Percentiles rank a stretch among this genome's conserved stretches.
These are phyloP conservation scores for Salix udensis DNA, from an alignment of 345 rosid genomes.

Conservation along the genomic window DNA sequence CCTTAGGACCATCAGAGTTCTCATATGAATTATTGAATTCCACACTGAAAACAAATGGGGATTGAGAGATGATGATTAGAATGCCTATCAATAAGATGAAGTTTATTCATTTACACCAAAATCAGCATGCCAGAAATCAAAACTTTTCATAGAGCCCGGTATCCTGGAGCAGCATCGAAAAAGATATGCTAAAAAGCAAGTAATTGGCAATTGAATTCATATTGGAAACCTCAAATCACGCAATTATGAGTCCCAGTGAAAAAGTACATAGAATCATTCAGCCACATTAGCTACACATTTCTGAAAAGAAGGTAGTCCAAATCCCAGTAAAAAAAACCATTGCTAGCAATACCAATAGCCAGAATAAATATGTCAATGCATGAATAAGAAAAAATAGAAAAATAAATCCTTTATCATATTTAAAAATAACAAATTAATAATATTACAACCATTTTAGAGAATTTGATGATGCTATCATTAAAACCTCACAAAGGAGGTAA, in stretches of 20 bases:
- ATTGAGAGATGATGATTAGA: background rate
- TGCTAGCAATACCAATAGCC: background rate
- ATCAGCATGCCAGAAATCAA: background rate
- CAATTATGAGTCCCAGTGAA: too few species aligned
- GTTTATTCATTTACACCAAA: background rate
- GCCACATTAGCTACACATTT: background rate
- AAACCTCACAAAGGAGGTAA: background rate
- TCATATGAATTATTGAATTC: constrained; percentile 33
- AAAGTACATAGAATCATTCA: background rate
- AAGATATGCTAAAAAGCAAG: background rate
- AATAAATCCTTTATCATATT: background rate
- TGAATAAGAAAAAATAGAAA: background rate
- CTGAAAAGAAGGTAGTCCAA: background rate
- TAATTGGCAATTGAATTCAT: background rate
- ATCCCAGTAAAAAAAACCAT: background rate
- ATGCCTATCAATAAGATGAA: background rate
- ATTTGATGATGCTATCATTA: background rate
- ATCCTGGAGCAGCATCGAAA: background rate
- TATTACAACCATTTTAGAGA: background rate
- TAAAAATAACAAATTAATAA: background rate
- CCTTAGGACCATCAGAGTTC: constrained; percentile 30
- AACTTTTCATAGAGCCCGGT: background rate
- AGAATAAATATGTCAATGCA: background rate
- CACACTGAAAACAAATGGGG: constrained; percentile 18
- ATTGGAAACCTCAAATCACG: background rate